Evolutionary conservation across 192 early-diverging fungal genomes (phyloP), one percentile per base, ranked within the genome.

Genomic region (Coemansia sp.): DNA sequence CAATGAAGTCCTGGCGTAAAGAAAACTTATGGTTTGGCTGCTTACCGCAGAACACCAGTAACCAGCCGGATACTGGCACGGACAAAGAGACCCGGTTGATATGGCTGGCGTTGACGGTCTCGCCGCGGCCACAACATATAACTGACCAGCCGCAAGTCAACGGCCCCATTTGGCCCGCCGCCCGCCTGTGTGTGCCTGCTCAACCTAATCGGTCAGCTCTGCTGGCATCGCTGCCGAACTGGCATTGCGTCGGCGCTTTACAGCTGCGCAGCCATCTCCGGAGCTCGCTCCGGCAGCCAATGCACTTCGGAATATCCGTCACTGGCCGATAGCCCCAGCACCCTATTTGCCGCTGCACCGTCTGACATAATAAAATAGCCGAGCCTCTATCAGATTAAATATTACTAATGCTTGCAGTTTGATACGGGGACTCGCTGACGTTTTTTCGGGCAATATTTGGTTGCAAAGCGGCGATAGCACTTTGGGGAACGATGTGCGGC

Each of bases 261-360:
- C 6, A 80, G 62, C 64, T 73, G 70, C 27, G 77, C 62, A 1
- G 65, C 30, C 5, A 80, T 55, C 44, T 58, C 66, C 31, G 62
- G 46, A 40, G 70, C 48, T 23, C 73, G 77, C 62, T 80, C 77
- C 23, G 73, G 24, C 3, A 80, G 66, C 24, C 67, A 66, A 48
- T 50, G 64, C 2, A 60, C 60, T 32, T 80, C 77, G 56, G 77
- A 71, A 63, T 70, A 80, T 65, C 60, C 65, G 66, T 38, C 44
- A 23, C 76, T 69, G 44, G 59, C 65, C 6, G 76, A 79, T 24
- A 78, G 43, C 10, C 55, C 51, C 25, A 69, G 44, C 27, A 16
- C 25, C 11, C 18, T 14, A 8, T 23, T 29, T 21, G 49, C 14
- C 40, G 40, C 54, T n/a, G 11, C 27, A n/a, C 4, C 22, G 18